phyloP scores from a whole-genome alignment of 768 basidiomycete genomes.

The Mycena vitilis region DNA sequence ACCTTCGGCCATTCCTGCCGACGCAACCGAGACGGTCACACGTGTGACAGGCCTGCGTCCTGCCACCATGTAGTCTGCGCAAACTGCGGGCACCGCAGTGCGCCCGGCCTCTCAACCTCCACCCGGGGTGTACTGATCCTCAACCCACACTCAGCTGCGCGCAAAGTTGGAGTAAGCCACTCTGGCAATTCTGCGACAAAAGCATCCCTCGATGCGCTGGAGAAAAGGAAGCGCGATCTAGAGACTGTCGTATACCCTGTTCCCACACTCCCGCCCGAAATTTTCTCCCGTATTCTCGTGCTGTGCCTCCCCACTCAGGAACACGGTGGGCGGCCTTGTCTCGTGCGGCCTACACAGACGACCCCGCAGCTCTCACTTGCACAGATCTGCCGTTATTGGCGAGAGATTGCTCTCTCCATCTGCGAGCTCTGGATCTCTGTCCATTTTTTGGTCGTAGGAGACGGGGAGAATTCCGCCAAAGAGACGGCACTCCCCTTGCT shows the following conservation, averaged over 20 bases:
- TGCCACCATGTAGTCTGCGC: too few species aligned
- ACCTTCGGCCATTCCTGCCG: too few species aligned
- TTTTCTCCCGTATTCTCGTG: not conserved
- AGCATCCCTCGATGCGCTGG: not conserved
- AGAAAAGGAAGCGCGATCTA: not conserved
- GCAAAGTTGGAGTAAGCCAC: too few species aligned
- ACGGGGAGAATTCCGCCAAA: not conserved
- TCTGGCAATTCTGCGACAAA: not conserved
- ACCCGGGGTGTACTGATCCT: too few species aligned
- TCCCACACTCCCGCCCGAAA: not conserved
- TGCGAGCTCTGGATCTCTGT: constrained; percentile 1
- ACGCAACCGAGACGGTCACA: too few species aligned
- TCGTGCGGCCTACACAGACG: too few species aligned
- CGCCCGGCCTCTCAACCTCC: too few species aligned
- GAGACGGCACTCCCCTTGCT: not conserved
- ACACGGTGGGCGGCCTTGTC: not conserved
- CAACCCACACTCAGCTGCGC: too few species aligned
- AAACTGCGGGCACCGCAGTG: too few species aligned
- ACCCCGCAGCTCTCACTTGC: not conserved
- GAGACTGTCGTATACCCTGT: not conserved
- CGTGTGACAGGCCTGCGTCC: too few species aligned
- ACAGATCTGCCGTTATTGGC: constrained; percentile 9
- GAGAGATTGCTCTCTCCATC: constrained; percentile 2
- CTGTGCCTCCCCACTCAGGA: not conserved
- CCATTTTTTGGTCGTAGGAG: not conserved